Percentiles rank a stretch among this genome's conserved stretches.
Evolutionary conservation across 2,329 filamentous ascomycete genomes (phyloP).

Genomic region (Xylaria sp.): DNA sequence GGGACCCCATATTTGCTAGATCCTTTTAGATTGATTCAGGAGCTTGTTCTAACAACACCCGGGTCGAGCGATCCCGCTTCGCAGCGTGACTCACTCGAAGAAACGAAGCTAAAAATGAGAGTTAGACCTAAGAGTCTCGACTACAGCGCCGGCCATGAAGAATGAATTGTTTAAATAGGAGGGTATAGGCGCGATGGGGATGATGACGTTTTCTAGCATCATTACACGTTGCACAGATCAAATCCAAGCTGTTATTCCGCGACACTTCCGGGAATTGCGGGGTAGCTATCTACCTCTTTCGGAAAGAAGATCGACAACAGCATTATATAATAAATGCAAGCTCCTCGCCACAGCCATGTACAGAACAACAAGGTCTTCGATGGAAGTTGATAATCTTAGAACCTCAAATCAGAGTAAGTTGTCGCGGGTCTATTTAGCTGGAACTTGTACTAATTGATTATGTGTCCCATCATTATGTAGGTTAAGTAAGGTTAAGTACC

Average conservation of each 20-base stretch:
- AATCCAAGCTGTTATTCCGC: background rate
- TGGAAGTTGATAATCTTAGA: background rate
- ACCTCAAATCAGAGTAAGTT: background rate
- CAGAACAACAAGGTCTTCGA: background rate
- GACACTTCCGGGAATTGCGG: conserved; percentile 29
- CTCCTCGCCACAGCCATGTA: background rate
- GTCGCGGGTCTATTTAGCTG: background rate
- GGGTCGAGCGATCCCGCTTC: conserved; percentile 17
- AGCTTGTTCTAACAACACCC: background rate
- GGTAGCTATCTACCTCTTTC: conserved; percentile 42
- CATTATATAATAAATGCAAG: background rate
- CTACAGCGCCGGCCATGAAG: background rate
- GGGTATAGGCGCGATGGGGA: background rate
- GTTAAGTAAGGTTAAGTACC: background rate
- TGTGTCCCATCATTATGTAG: background rate
- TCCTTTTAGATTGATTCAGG: background rate
- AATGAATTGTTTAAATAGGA: background rate
- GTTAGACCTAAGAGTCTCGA: background rate
- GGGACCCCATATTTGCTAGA: conserved; percentile 29
- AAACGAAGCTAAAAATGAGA: conserved; percentile 8
- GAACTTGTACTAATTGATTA: background rate
- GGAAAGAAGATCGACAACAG: conserved; percentile 18
- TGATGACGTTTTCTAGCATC: background rate
- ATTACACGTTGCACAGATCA: background rate
- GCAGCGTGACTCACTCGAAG: conserved; percentile 36